A percentile compares a stretch with the other conserved stretches of the same genome.
Conservation (phyloP, 371 early-diverging fungal species). For the Basidiobolus meristosporus region DNA sequence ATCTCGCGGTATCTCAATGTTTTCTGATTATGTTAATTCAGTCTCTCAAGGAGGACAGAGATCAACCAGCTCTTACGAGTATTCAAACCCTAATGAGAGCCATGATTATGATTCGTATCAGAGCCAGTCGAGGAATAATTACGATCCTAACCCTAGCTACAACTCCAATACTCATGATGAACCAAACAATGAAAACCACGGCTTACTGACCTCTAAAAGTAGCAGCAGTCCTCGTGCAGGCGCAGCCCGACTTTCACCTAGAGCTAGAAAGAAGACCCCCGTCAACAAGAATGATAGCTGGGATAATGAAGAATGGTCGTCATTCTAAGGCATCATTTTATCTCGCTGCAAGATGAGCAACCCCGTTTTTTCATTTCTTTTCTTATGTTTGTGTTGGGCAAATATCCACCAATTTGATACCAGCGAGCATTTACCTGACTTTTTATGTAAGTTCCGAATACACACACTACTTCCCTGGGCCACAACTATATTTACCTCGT, state of each 20-base stretch:
- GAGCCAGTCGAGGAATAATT: not conserved
- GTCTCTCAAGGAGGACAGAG: not conserved
- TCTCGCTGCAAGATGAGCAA: no score
- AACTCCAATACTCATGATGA: not conserved
- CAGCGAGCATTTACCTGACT: no score
- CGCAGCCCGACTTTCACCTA: slow-evolving; percentile 10
- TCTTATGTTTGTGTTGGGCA: no score
- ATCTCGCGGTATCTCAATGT: not conserved
- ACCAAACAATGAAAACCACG: slow-evolving; percentile 1
- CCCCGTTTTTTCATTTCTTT: no score
- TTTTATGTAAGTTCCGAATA: no score
- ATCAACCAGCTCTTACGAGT: not conserved
- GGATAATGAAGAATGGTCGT: slow-evolving; percentile 16
- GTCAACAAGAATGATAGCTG: slow-evolving; percentile 11
- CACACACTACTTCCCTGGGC: no score
- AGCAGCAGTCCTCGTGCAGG: slow-evolving; percentile 2
- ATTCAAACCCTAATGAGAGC: not conserved
- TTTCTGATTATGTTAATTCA: not conserved
- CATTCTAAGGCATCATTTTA: slow-evolving; percentile 6
- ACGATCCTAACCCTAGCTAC: not conserved
- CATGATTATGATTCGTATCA: no score
- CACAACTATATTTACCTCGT: no score
- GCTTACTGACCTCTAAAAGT: slow-evolving; percentile 3
- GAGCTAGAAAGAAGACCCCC: slow-evolving; percentile 9
- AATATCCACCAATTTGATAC: no score